phyloP scores from a whole-genome alignment of 768 basidiomycete species.

The Mycena crocata region DNA sequence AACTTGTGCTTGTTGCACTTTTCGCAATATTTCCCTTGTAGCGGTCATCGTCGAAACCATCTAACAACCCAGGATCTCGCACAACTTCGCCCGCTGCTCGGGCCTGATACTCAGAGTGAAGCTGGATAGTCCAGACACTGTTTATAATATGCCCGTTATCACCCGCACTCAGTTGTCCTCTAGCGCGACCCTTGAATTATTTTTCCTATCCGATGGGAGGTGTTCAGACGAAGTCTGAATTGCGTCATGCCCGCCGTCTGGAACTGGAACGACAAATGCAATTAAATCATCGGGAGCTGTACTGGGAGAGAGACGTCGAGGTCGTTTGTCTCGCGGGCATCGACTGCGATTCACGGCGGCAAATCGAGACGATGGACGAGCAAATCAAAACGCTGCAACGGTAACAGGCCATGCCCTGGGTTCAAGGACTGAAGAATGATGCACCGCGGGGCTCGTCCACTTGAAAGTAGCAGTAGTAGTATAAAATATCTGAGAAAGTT shows the following conservation, averaged over 20 bases:
- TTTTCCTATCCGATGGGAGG: background rate
- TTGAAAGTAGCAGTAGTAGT: background rate
- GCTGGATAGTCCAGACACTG: background rate
- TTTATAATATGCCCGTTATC: background rate
- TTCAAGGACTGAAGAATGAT: background rate
- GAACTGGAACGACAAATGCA: background rate
- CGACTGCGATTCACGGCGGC: background rate
- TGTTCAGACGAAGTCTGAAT: slow-evolving; percentile 23
- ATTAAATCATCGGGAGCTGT: background rate
- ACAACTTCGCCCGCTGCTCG: too few relatives aligned
- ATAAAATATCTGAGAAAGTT: too few relatives aligned
- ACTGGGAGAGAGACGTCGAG: background rate
- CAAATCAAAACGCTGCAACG: slow-evolving; percentile 2
- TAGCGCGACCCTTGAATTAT: too few relatives aligned
- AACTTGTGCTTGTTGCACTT: background rate
- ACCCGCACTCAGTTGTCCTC: background rate
- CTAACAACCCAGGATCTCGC: too few relatives aligned
- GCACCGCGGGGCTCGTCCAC: background rate
- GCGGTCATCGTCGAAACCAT: background rate
- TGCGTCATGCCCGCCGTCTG: background rate
- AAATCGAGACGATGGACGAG: background rate
- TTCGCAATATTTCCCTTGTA: background rate
- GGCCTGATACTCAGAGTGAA: background rate
- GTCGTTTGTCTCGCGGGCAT: background rate
- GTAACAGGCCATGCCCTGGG: background rate